Evolutionary conservation across 805 yeast species (phyloP), one percentile per base, ranked within the genome.

Genomic region (Kluyveromyces dobzhanskii): DNA sequence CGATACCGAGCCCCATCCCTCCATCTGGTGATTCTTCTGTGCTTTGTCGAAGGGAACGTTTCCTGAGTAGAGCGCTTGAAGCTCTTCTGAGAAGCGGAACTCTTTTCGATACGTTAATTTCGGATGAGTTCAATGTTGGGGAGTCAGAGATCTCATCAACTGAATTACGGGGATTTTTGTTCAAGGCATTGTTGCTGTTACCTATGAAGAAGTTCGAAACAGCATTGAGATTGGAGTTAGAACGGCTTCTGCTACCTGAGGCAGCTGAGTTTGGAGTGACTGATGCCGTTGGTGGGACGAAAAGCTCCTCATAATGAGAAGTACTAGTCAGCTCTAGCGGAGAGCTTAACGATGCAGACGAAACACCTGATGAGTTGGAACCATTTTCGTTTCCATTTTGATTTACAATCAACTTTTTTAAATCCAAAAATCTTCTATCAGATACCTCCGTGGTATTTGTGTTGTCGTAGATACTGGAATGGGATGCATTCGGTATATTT

Each of bases 71-170:
- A 3, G 57, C 53, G 36, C 56, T 55, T 0, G 64, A 59, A 0
- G 62, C 62, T 35, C 62, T 51, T 35, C 53, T 51, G 12, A 59
- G 38, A 19, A 59, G 40, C 8, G 60, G 60, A 5, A 47, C 33
- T 33, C 46, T 53, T 37, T 49, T 50, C n/a, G 37, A 26, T 25
- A 34, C 21, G 13, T 34, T 23, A 12, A 34, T 24, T 17, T 34
- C 37, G 12, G 30, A 14, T 5, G 37, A 34, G 8, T 18, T 14
- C 4, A 16, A 12, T 14, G 37, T 24, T 12, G n/a, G 10, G 18
- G 9, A n/a, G n/a, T 34, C 37, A n/a, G 17, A 34, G 3, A 30
- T 3, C 8, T 24, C 29, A n/a, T 34, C 37, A 14, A n/a, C 5
- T n/a, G 35, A 32, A 21, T 14, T 21, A 6, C 24, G 24, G 9